Conservation (phyloP, 129 eudicot species). For the Artemisia tridentata region DNA sequence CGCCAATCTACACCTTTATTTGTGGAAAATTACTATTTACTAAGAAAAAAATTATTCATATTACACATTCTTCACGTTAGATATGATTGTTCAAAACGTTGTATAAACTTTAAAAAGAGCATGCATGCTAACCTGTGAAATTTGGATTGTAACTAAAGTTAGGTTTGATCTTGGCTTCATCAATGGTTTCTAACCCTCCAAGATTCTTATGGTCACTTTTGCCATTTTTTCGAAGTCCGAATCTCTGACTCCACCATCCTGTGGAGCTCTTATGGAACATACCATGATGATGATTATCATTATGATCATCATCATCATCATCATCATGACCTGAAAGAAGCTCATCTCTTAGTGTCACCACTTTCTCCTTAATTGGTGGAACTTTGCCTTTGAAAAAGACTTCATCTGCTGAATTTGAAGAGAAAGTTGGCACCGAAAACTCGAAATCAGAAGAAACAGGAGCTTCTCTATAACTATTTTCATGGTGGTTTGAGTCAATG, state of each 20-base stretch:
- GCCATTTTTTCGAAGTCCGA: slow-evolving; percentile 54
- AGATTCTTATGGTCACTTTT: slow-evolving; percentile 41
- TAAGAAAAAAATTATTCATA: neutral
- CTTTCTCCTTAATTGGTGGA: slow-evolving; percentile 60
- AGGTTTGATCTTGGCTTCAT: slow-evolving; percentile 52
- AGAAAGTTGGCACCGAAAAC: slow-evolving; percentile 53
- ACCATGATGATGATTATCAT: slow-evolving; percentile 16
- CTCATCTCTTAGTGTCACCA: slow-evolving; percentile 70
- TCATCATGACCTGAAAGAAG: slow-evolving; percentile 61
- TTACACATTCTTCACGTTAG: neutral
- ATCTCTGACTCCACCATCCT: slow-evolving; percentile 74
- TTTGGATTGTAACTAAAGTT: slow-evolving; percentile 18
- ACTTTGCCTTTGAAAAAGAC: slow-evolving; percentile 57
- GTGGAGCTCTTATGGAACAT: slow-evolving; percentile 29
- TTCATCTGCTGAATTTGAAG: slow-evolving; percentile 73
- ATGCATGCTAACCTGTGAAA: slow-evolving; percentile 35
- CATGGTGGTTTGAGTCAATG: slow-evolving; percentile 54
- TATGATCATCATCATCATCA: slow-evolving; percentile 35
- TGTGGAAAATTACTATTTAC: too few relatives aligned
- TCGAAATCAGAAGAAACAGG: slow-evolving; percentile 90
- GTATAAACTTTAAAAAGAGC: neutral
- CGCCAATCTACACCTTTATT: too few relatives aligned
- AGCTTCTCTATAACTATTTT: slow-evolving; percentile 52
- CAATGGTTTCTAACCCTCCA: slow-evolving; percentile 58
- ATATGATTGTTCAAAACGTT: neutral